These are phyloP conservation scores for Skeletonema potamos DNA, from an alignment of 108 stramenopile species.

Conservation along the genomic window DNA sequence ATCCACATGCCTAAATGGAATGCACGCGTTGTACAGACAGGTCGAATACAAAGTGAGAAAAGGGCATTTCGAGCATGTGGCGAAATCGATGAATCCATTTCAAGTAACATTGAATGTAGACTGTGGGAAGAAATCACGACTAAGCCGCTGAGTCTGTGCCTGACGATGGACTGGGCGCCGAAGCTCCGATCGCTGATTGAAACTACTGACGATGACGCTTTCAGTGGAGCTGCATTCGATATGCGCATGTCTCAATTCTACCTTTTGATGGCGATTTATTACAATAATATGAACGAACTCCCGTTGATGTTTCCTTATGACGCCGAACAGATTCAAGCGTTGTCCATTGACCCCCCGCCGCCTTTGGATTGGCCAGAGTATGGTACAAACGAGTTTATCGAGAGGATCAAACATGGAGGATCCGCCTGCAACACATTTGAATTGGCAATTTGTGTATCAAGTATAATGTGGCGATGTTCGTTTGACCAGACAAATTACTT, in stretches of 20 bases:
- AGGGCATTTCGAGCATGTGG: constrained; percentile 37
- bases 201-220: constrained; percentile 4
- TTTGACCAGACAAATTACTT: constrained; percentile 31
- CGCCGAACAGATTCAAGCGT: constrained; percentile 36
- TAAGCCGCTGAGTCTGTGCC: constrained; percentile 39
- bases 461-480: constrained; percentile 1
- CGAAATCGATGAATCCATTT: constrained; percentile 5
- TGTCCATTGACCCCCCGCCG: constrained; percentile 26
- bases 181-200: constrained; percentile 60
- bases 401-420: constrained; percentile 31
- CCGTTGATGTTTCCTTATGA: constrained; percentile 73
- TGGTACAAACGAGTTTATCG: constrained; percentile 64
- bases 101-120: constrained; percentile 24
- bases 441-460: constrained; percentile 7
- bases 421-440: neutral
- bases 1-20: constrained; percentile 37
- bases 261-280: constrained; percentile 77
- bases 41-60: constrained; percentile 43
- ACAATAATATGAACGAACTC: constrained; percentile 83
- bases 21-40: constrained; percentile 33
- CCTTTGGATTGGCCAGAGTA: constrained; percentile 78
- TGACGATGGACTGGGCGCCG: constrained; percentile 65
- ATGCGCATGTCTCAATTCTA: constrained; percentile 76
- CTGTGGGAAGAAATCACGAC: constrained; percentile 72
- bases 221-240: constrained; percentile 44